phyloP scores from a whole-genome alignment of 768 basidiomycete genomes.

The Lentinula aciculospora region DNA sequence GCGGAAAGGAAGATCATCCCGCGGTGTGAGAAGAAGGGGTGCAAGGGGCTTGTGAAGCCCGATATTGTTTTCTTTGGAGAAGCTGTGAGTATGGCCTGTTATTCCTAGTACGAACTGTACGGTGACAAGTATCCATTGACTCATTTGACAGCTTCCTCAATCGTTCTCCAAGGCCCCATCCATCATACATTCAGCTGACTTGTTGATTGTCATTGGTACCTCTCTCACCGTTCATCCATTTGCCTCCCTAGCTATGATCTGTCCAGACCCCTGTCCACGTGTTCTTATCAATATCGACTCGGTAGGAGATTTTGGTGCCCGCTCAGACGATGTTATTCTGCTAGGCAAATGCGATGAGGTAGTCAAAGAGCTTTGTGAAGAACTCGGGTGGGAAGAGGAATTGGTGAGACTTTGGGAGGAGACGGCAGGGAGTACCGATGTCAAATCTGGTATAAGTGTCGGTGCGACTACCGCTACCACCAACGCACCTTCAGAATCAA shows the following conservation, averaged over 20 bases:
- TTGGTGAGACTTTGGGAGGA: conserved; percentile 48
- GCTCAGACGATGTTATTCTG: conserved; percentile 53
- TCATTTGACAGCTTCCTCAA: conserved; percentile 54
- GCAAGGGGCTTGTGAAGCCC: conserved; percentile 81
- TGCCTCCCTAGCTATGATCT: conserved; percentile 63
- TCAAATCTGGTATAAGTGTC: not conserved
- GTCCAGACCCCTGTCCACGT: conserved; percentile 58
- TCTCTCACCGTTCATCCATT: conserved; percentile 87
- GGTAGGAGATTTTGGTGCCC: conserved; percentile 61
- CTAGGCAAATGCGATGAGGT: conserved; percentile 71
- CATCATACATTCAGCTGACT: conserved; percentile 55
- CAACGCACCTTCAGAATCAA: not conserved
- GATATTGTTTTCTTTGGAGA: conserved; percentile 95
- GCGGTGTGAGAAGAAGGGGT: conserved; percentile 47
- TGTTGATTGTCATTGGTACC: conserved; percentile 89
- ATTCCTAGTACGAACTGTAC: no score
- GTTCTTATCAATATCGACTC: conserved; percentile 85
- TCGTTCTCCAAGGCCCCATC: conserved; percentile 56
- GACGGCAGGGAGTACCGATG: conserved; percentile 23
- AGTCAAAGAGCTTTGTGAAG: conserved; percentile 52
- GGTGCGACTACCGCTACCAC: not conserved
- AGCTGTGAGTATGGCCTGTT: conserved; percentile 37
- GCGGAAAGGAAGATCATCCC: conserved; percentile 50
- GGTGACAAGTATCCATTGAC: not conserved
- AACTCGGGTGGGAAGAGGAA: conserved; percentile 73